Evolutionary conservation across 805 yeast genomes (phyloP), one percentile per base, ranked within the genome.

Genomic region (Ogataea methylovora): DNA sequence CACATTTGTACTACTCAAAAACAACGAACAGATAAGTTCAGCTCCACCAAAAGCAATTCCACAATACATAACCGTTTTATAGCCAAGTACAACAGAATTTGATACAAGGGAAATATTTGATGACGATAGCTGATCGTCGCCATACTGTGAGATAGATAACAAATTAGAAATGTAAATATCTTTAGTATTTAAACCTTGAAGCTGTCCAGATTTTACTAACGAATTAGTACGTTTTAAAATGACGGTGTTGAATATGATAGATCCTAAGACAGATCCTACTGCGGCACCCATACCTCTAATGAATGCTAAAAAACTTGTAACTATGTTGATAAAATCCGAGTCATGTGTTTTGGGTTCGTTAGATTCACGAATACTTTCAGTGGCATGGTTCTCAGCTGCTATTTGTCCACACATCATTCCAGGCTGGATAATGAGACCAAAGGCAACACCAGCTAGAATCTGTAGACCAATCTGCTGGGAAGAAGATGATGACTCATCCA

Each of bases 341-440:
- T 58, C 14, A 4, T 12, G 46, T 35, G 67, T 19, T 3, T 10
- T 15, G n/a, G n/a, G n/a, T n/a, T n/a, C n/a, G n/a, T n/a, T n/a
- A n/a, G n/a, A n/a, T n/a, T 17, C 10, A 9, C 20, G 11, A 12
- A 20, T 18, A 5, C 15, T 14, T 4, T 19, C 16, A 4, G 4
- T 9, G 9, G 22, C 23, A 14, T 28, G n/a, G 4, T 12, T 61
- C 24, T 76, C 73, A 9, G 69, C 67, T 12, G 61, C 53, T 8
- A 73, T 49, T 44, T 73, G 77, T 2, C 70, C 60, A 2, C 67
- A 49, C 22, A 71, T 45, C 30, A 70, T 53, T 12, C 62, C 43
- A 2, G 73, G 55, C 47, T 73, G 79, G 48, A 71, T 54, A 34
- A 53, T 57, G 12, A 69, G 22, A 2, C 82, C 83, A 28, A 64